Evolutionary conservation across 768 basidiomycete genomes (phyloP).

Genomic region (Termitomyces bulborhizus): DNA sequence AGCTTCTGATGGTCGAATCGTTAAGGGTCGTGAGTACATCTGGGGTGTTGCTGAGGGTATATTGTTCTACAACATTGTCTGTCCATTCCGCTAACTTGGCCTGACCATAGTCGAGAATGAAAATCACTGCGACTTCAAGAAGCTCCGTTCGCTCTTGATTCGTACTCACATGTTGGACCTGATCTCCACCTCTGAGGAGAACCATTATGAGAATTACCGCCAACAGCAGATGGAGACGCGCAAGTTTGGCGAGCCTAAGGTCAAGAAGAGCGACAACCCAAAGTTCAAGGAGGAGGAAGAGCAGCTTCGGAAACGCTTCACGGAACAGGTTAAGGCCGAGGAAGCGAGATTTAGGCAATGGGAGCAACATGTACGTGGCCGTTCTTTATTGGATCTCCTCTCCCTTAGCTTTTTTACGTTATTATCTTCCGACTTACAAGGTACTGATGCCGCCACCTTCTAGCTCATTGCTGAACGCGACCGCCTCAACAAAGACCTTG

Average conservation of each 20-base stretch:
- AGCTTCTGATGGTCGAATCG: slow-evolving; percentile 83
- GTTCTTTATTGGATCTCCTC: background rate
- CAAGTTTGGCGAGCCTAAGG: slow-evolving; percentile 97
- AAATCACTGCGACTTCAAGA: slow-evolving; percentile 98
- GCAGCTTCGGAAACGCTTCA: slow-evolving; percentile 92
- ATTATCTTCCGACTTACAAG: background rate
- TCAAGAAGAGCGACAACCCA: slow-evolving; percentile 98
- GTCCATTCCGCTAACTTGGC: background rate
- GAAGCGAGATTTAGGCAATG: slow-evolving; percentile 97
- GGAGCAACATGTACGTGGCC: slow-evolving; percentile 86
- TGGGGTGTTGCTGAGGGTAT: slow-evolving; percentile 99
- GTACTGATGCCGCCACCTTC: slow-evolving; percentile 11
- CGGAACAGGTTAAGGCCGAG: slow-evolving; percentile 99
- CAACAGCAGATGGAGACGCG: slow-evolving; percentile 99
- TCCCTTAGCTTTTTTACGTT: background rate
- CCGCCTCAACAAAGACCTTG: slow-evolving; percentile 97
- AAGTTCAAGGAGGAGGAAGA: slow-evolving; percentile 99
- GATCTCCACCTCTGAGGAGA: slow-evolving; percentile 92
- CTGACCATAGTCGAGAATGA: slow-evolving; percentile 84
- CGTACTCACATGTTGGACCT: slow-evolving; percentile 98
- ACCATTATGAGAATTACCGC: slow-evolving; percentile 96
- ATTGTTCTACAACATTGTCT: slow-evolving; percentile 12
- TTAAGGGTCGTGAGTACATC: slow-evolving; percentile 97
- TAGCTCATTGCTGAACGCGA: slow-evolving; percentile 98
- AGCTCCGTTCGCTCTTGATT: slow-evolving; percentile 90